phyloP scores from a whole-genome alignment of 768 basidiomycete species.

The Podaxis carcinomalis region DNA sequence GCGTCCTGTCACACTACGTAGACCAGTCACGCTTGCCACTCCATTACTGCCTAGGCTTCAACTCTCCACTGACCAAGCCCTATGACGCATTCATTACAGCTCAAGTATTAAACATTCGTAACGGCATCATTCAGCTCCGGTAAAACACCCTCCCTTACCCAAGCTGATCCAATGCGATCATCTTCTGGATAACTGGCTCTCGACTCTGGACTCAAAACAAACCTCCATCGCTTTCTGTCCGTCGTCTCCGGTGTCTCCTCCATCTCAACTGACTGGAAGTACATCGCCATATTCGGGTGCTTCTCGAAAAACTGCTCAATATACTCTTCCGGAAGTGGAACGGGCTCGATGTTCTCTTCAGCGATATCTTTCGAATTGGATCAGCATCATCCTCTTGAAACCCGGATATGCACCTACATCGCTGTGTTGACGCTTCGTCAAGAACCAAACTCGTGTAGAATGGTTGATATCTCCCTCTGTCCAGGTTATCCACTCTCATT shows the following conservation, averaged over 20 bases:
- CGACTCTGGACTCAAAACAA: conserved; percentile 36
- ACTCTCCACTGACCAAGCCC: too few species aligned
- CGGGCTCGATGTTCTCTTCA: conserved; percentile 28
- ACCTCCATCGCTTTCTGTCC: conserved; percentile 5
- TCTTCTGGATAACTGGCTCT: conserved; percentile 44
- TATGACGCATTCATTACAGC: neutral
- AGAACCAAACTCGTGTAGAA: conserved; percentile 38
- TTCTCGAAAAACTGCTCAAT: conserved; percentile 7
- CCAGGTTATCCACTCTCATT: conserved; percentile 38
- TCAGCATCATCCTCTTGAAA: neutral
- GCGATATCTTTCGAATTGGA: conserved; percentile 24
- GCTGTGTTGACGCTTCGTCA: conserved; percentile 25
- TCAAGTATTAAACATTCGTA: neutral
- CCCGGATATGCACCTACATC: conserved; percentile 27
- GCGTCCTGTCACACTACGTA: neutral
- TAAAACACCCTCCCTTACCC: conserved; percentile 23
- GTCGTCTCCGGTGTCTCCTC: neutral
- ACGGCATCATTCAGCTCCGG: neutral
- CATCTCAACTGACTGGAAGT: conserved; percentile 8
- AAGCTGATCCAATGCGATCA: conserved; percentile 29
- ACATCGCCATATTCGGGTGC: conserved; percentile 3
- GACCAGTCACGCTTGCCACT: neutral
- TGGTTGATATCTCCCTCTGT: conserved; percentile 41
- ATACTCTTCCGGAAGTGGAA: conserved; percentile 5
- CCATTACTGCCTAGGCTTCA: neutral